Percentiles rank a stretch among this genome's conserved stretches.
Conservation (phyloP, 73 alveolate species). For the Paramecium primaurelia region DNA sequence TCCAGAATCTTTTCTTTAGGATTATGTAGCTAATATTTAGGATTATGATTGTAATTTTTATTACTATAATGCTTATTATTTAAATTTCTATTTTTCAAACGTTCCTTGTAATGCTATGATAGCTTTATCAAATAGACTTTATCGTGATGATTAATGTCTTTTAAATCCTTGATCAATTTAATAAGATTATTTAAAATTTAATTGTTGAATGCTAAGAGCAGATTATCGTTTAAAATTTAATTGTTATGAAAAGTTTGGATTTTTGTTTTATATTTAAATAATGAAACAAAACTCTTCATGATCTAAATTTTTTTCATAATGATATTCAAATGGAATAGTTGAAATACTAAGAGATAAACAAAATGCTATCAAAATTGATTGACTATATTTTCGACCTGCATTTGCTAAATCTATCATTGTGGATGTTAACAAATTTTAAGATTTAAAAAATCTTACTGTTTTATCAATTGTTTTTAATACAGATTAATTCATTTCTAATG, state of each 20-base stretch:
- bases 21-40: not conserved
- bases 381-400: not conserved
- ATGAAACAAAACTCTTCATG: not conserved
- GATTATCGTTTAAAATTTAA: not conserved
- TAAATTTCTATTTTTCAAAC: not conserved
- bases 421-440: not conserved
- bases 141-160: not conserved
- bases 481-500: not conserved
- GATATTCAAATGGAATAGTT: not conserved
- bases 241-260: not conserved
- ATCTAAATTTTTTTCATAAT: not conserved
- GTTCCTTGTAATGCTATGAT: not conserved
- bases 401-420: not conserved
- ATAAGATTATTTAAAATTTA: not conserved
- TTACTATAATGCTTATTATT: not conserved
- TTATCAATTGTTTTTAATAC: constrained; percentile 5
- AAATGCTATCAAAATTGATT: constrained; percentile 22
- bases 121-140: not conserved
- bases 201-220: not conserved
- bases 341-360: not conserved
- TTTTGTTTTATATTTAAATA: not conserved
- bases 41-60: not conserved
- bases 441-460: not conserved
- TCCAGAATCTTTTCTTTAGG: not conserved
- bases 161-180: not conserved